These are phyloP conservation scores for Penicillium flavigenum DNA, from an alignment of 495 filamentous ascomycete species.

Conservation along the genomic window DNA sequence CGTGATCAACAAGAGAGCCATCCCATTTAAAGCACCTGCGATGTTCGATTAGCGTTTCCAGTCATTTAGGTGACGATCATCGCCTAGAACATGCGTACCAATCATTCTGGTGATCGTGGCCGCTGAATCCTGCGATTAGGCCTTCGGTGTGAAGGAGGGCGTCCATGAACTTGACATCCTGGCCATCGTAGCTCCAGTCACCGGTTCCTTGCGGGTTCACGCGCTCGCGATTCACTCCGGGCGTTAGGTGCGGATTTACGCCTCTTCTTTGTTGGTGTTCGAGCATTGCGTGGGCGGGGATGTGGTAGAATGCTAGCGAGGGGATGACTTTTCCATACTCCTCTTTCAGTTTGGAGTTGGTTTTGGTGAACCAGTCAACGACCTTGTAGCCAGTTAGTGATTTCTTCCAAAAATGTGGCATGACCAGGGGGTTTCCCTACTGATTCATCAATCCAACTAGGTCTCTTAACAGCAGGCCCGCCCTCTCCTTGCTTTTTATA, in stretches of 20 bases:
- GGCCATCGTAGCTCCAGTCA: slow-evolving; percentile 38
- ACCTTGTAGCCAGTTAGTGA: slow-evolving; percentile 31
- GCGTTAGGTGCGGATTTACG: slow-evolving; percentile 43
- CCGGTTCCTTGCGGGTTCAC: slow-evolving; percentile 29
- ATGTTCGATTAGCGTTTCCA: not conserved
- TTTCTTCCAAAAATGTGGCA: not conserved
- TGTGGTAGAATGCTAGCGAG: slow-evolving; percentile 71
- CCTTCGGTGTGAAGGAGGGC: slow-evolving; percentile 56
- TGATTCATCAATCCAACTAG: slow-evolving; percentile 40
- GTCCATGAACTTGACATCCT: slow-evolving; percentile 66
- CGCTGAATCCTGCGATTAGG: slow-evolving; percentile 62
- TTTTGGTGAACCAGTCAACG: slow-evolving; percentile 59
- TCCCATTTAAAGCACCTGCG: slow-evolving; percentile 44
- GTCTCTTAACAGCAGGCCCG: slow-evolving; percentile 33
- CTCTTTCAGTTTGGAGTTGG: slow-evolving; percentile 42
- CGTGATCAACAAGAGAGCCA: slow-evolving; percentile 25
- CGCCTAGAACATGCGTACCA: slow-evolving; percentile 47
- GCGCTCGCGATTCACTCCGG: slow-evolving; percentile 65
- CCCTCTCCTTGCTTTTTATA: slow-evolving; percentile 42
- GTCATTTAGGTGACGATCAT: not conserved
- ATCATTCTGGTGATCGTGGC: slow-evolving; percentile 69
- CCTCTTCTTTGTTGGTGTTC: slow-evolving; percentile 48
- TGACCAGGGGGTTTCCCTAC: slow-evolving; percentile 9
- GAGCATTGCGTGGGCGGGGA: slow-evolving; percentile 59
- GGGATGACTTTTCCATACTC: slow-evolving; percentile 52